phyloP scores from a whole-genome alignment of 208 protist genomes.

The Eutreptiella sp. region DNA sequence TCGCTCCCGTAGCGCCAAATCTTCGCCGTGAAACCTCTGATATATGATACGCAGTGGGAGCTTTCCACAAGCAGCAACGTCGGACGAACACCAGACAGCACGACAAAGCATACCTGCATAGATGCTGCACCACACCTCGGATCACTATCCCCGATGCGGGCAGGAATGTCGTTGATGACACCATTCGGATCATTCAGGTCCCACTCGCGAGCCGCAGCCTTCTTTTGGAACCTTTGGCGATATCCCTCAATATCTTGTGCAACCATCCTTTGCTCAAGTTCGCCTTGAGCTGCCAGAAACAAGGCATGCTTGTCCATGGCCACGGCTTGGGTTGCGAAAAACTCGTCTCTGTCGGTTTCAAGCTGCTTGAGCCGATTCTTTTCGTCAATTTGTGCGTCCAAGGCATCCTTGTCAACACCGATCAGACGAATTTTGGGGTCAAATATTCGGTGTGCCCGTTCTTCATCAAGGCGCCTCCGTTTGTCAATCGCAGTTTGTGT shows the following conservation, averaged over 20 bases:
- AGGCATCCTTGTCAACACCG: slow-evolving; percentile 75
- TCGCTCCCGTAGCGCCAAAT: slow-evolving; percentile 64
- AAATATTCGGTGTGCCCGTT: slow-evolving; percentile 72
- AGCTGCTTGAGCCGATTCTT: slow-evolving; percentile 64
- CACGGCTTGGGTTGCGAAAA: slow-evolving; percentile 73
- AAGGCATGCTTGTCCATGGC: slow-evolving; percentile 74
- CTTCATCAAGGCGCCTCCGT: slow-evolving; percentile 70
- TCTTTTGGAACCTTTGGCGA: slow-evolving; percentile 73
- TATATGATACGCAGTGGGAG: too few relatives aligned
- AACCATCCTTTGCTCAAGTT: slow-evolving; percentile 56
- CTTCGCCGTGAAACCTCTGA: slow-evolving; percentile 81
- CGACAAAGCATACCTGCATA: too few relatives aligned
- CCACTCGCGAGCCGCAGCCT: slow-evolving; percentile 66
- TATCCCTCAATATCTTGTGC: slow-evolving; percentile 73
- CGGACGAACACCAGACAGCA: too few relatives aligned
- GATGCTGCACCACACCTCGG: slow-evolving; percentile 66
- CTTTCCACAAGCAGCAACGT: too few relatives aligned
- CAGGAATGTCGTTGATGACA: slow-evolving; percentile 66
- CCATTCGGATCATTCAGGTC: slow-evolving; percentile 77
- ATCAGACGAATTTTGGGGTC: slow-evolving; percentile 80
- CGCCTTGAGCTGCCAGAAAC: slow-evolving; percentile 72
- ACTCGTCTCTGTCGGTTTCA: slow-evolving; percentile 73
- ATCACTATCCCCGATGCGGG: slow-evolving; percentile 75
- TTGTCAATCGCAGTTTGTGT: slow-evolving; percentile 44
- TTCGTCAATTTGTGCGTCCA: slow-evolving; percentile 80